phyloP scores from a whole-genome alignment of 164 flowering plant species.

The Macadamia integrifolia region DNA sequence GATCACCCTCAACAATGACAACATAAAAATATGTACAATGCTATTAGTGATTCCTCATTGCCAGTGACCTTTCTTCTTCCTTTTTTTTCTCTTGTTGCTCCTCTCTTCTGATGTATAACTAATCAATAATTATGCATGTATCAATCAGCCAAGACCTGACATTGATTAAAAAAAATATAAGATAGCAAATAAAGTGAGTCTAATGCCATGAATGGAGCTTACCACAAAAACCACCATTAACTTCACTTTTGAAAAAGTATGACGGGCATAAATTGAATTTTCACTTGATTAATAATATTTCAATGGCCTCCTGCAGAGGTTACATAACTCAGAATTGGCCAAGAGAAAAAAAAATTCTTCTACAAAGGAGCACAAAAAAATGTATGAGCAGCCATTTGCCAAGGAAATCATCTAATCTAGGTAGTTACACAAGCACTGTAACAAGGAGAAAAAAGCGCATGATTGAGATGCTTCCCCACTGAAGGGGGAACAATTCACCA shows the following conservation, averaged over 20 bases:
- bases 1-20: too few relatives aligned
- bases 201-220: too few relatives aligned
- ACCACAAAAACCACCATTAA: too few relatives aligned
- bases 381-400: constrained; percentile 6
- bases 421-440: constrained; percentile 15
- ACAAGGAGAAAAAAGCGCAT: constrained; percentile 9
- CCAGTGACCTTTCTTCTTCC: too few relatives aligned
- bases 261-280: constrained; percentile 11
- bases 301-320: constrained; percentile 16
- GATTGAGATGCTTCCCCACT: constrained; percentile 18
- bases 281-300: constrained; percentile 13
- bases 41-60: too few relatives aligned
- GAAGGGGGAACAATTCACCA: constrained; percentile 13
- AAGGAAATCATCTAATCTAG: constrained; percentile 13
- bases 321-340: constrained; percentile 19
- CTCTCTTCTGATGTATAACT: too few relatives aligned
- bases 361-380: background rate
- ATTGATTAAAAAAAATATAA: too few relatives aligned
- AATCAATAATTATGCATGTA: too few relatives aligned
- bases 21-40: too few relatives aligned
- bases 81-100: too few relatives aligned
- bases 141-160: too few relatives aligned
- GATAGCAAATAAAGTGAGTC: too few relatives aligned
- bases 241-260: background rate
- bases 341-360: constrained; percentile 6